These are phyloP conservation scores for Aspergillus intermedius DNA, from an alignment of 2,329 filamentous ascomycete species.

Conservation along the genomic window DNA sequence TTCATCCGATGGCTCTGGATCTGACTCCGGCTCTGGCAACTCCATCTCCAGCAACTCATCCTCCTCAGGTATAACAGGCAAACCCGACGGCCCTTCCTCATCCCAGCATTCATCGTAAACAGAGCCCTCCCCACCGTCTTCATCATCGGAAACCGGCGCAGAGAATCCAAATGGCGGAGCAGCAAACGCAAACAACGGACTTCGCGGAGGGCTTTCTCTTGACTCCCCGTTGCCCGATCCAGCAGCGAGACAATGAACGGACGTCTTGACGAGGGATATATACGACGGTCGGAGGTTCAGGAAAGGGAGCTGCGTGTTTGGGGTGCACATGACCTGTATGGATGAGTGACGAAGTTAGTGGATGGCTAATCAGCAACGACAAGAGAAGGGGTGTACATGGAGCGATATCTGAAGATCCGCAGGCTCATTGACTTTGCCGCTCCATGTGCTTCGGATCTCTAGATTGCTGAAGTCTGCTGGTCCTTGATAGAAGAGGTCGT, in stretches of 20 bases:
- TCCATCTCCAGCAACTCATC: too few relatives aligned
- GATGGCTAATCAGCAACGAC: neutral
- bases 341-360: neutral
- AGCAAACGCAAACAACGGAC: constrained; percentile 14
- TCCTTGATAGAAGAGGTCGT: constrained; percentile 1
- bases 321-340: constrained; percentile 18
- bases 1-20: too few relatives aligned
- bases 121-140: neutral
- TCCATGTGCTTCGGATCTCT: constrained; percentile 27
- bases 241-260: neutral
- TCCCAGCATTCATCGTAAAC: too few relatives aligned
- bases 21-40: too few relatives aligned
- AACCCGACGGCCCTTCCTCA: too few relatives aligned
- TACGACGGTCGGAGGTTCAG: constrained; percentile 11
- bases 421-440: constrained; percentile 17
- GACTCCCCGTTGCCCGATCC: too few relatives aligned
- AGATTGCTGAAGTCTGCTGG: constrained; percentile 20
- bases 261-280: constrained; percentile 9
- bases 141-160: neutral
- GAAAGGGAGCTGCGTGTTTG: constrained; percentile 17
- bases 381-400: constrained; percentile 20
- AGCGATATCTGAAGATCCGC: constrained; percentile 21
- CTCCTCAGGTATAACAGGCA: too few relatives aligned
- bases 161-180: constrained; percentile 13
- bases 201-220: constrained; percentile 4